Evolutionary conservation across 2,329 filamentous ascomycete species (phyloP), one percentile per base, ranked within the genome.

Genomic region (Lachnellula hyalina): DNA sequence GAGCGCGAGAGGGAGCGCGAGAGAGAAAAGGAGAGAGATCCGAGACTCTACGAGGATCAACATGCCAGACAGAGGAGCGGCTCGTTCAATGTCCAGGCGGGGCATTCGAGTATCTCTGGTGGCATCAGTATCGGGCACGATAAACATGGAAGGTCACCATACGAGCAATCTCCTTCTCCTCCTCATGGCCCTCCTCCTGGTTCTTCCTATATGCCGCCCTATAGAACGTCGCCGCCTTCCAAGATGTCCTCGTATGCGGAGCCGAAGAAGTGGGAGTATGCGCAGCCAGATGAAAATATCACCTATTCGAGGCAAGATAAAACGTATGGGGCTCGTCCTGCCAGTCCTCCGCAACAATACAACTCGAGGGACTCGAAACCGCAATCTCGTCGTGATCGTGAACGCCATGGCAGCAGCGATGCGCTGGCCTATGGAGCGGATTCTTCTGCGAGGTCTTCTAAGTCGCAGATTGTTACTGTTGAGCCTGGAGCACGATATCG

Each of bases 191-290:
- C 28, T 32, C 28, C 28, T 32, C 8, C 21, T 21, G 21, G 21
- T 21, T 4, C 21, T 21, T 21, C 28, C 8, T 32, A 32, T 9
- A 4, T 32, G 11, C 28, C 28, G 8, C 28, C 28, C 4, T 11
- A 32, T 46, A 44, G 28, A 45, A 14, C 40, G 54, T 47, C 38
- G 14, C 17, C 38, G 38, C 38, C 38, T 9, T 19, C 38, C 8
- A 41, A 41, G 17, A 41, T n/a, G 38, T n/a, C 15, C 17, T 47
- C 51, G 66, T 71, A 71, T 49, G 65, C 66, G 1, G 65, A 71
- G 21, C 63, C 68, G 0, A 60, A 62, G 47, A 59, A 65, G 44
- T 68, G 68, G 65, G 72, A 76, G 46, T 73, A 77, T 51, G 71
- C 70, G 38, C 68, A 68, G 47, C 59, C 70, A 0, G 68, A 69